Conservation (phyloP, 257 asterid genomes). For the Gentiana macrophylla region DNA sequence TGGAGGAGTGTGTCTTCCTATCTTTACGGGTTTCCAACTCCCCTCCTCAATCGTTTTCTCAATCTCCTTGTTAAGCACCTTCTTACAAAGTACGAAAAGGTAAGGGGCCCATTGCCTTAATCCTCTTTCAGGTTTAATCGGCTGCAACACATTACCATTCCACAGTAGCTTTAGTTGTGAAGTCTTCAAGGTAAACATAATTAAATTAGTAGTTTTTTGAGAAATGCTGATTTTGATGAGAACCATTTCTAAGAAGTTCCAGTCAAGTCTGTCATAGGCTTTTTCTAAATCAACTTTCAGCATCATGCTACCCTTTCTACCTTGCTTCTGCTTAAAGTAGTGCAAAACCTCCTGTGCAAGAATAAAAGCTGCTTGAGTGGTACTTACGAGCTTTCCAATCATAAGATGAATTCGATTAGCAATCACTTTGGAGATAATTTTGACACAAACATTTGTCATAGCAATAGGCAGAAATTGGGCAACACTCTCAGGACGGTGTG, state of each 20-base stretch:
- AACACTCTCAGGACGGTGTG: too few relatives aligned
- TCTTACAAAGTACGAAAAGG: background rate
- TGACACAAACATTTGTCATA: background rate
- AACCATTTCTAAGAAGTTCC: background rate
- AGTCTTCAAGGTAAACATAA: too few relatives aligned
- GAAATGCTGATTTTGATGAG: background rate
- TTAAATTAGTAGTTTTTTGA: too few relatives aligned
- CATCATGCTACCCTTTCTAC: background rate
- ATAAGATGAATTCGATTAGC: background rate
- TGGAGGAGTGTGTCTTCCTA: too few relatives aligned
- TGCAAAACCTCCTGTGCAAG: background rate
- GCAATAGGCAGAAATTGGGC: too few relatives aligned
- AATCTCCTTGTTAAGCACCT: background rate
- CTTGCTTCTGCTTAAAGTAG: background rate
- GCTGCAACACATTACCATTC: background rate
- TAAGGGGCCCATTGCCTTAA: background rate
- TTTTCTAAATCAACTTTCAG: background rate
- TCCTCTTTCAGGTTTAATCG: background rate
- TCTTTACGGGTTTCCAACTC: background rate
- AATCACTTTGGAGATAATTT: background rate
- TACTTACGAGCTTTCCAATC: background rate
- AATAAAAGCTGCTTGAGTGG: background rate
- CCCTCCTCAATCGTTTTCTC: background rate
- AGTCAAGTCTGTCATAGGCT: background rate
- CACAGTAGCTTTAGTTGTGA: too few relatives aligned